A percentile compares a stretch with the other conserved stretches of the same genome.
Conservation (phyloP, 805 yeast species). For the Candida gorgasii region DNA sequence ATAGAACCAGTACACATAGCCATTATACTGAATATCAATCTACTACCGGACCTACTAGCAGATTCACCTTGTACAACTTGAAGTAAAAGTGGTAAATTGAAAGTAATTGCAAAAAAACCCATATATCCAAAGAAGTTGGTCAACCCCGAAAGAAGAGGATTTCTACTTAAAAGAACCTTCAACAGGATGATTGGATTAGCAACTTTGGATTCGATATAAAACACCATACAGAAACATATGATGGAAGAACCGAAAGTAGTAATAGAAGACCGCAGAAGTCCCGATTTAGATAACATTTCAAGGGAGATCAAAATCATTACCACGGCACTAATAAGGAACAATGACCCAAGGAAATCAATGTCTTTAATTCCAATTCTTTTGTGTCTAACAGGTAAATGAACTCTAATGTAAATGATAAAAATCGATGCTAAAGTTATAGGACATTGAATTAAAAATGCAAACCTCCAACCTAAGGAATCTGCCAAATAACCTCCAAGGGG, state of each 20-base stretch:
- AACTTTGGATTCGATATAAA: conserved; percentile 1
- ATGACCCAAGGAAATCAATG: conserved; percentile 65
- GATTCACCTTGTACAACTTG: conserved; percentile 4
- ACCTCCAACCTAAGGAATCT: conserved; percentile 52
- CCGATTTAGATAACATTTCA: not conserved
- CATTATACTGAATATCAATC: conserved; percentile 1
- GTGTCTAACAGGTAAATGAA: conserved; percentile 51
- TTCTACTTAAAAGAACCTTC: conserved; percentile 6
- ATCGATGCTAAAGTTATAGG: conserved; percentile 46
- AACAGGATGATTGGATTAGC: conserved; percentile 6
- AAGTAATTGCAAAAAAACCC: conserved; percentile 5
- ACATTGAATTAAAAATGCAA: conserved; percentile 38
- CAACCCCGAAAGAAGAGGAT: conserved; percentile 5
- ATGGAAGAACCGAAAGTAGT: not conserved
- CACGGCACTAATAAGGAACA: conserved; percentile 56
- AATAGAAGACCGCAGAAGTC: not conserved
- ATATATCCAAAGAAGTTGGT: conserved; percentile 9
- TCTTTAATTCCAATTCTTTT: conserved; percentile 51
- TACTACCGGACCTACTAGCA: conserved; percentile 6
- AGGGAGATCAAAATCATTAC: conserved; percentile 55
- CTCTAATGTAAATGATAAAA: conserved; percentile 32
- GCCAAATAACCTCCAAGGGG: conserved; percentile 58
- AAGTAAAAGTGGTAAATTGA: conserved; percentile 5
- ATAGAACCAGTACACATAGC: conserved; percentile 6
- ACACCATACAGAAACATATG: not conserved